Percentiles rank a stretch among this genome's conserved stretches.
Conservation (phyloP, 2,329 filamentous ascomycete species). For the Huntiella decipiens region DNA sequence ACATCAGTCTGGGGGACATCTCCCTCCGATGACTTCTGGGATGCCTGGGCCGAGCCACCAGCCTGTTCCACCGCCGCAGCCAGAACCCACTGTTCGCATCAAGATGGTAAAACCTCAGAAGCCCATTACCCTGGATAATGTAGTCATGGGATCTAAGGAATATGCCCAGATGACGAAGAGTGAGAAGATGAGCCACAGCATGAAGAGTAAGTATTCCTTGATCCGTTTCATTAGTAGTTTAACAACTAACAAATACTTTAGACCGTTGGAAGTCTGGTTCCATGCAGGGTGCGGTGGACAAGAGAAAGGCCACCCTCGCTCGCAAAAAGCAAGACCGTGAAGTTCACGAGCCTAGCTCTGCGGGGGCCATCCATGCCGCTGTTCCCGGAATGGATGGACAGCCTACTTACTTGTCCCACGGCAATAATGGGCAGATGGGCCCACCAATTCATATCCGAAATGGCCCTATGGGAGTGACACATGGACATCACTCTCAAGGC, state of each 20-base stretch:
- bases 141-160: slow-evolving; percentile 23
- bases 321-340: slow-evolving; percentile 35
- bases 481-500: slow-evolving; percentile 6
- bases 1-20: background rate
- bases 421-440: background rate
- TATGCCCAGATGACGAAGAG: slow-evolving; percentile 44
- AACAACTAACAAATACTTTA: slow-evolving; percentile 18
- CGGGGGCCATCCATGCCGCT: slow-evolving; percentile 2
- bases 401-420: background rate
- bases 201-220: slow-evolving; percentile 33
- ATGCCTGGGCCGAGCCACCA: background rate
- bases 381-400: slow-evolving; percentile 3
- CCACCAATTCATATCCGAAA: slow-evolving; percentile 7
- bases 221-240: background rate
- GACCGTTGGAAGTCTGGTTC: slow-evolving; percentile 41
- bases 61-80: background rate
- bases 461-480: background rate
- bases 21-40: background rate
- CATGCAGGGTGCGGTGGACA: slow-evolving; percentile 40
- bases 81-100: slow-evolving; percentile 7
- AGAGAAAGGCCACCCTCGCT: slow-evolving; percentile 39
- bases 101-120: slow-evolving; percentile 11
- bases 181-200: slow-evolving; percentile 46
- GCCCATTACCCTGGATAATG: slow-evolving; percentile 10
- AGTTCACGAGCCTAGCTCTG: slow-evolving; percentile 21